phyloP scores from a whole-genome alignment of 768 basidiomycete species.

The Mycena olivaceomarginata region DNA sequence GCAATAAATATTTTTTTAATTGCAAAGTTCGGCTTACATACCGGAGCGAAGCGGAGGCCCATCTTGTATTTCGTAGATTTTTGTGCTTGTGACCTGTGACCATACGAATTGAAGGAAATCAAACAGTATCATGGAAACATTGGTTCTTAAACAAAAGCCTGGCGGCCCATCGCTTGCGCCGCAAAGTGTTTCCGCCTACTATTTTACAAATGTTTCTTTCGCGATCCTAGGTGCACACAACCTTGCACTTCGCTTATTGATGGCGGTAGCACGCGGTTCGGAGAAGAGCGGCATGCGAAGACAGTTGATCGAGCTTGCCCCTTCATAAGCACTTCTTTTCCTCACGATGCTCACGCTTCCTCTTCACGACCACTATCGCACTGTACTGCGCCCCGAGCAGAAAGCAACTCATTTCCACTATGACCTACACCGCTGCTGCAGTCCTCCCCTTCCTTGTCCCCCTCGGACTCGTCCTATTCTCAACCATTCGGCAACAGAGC shows the following conservation, averaged over 20 bases:
- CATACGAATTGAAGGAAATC: no score
- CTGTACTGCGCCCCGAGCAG: conserved; percentile 24
- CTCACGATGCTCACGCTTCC: conserved; percentile 26
- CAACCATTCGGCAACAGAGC: conserved; percentile 28
- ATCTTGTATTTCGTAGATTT: no score
- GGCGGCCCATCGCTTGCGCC: conserved; percentile 25
- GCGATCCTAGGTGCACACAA: conserved; percentile 20
- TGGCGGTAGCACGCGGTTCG: conserved; percentile 23
- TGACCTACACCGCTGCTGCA: conserved; percentile 34
- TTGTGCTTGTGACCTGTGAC: no score
- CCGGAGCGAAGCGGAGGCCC: no score
- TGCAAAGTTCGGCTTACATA: no score
- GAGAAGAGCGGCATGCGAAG: conserved; percentile 26
- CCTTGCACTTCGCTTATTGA: conserved; percentile 23
- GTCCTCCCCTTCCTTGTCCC: conserved; percentile 34
- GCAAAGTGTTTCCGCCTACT: conserved; percentile 27
- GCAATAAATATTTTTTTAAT: no score
- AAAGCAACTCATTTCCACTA: conserved; percentile 25
- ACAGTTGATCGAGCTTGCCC: conserved; percentile 22
- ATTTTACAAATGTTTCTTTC: conserved; percentile 16
- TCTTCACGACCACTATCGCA: conserved; percentile 32
- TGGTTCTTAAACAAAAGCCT: conserved; percentile 17
- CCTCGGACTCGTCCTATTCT: conserved; percentile 33
- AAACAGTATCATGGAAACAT: conserved; percentile 19
- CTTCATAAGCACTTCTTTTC: conserved; percentile 22